Conservation (phyloP, 176 grass and related monocot genomes). For the Chrysopogon serrulatus region DNA sequence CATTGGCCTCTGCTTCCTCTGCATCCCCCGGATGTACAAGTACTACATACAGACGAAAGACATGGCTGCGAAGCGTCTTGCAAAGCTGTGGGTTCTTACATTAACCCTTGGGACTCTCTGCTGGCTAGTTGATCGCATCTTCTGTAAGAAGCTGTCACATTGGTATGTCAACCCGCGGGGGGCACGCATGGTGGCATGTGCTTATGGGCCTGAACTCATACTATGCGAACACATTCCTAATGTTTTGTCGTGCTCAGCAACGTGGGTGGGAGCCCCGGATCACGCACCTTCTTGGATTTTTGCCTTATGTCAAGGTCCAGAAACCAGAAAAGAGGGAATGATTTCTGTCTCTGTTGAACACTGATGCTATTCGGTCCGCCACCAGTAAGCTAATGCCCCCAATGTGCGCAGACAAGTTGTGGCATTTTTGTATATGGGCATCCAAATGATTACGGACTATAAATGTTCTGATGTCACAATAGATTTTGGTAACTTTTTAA, state of each 20-base stretch:
- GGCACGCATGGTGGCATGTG: constrained; percentile 88
- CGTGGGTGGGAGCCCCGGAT: constrained; percentile 62
- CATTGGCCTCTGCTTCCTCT: constrained; percentile 69
- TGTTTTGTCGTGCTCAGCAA: constrained; percentile 89
- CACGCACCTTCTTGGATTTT: constrained; percentile 47
- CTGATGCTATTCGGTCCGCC: constrained; percentile 15
- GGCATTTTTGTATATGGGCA: constrained; percentile 53
- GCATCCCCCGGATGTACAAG: constrained; percentile 92
- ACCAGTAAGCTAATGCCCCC: constrained; percentile 14
- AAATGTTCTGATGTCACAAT: constrained; percentile 44
- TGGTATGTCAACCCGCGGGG: constrained; percentile 88
- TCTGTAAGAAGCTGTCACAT: constrained; percentile 68
- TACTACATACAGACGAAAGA: constrained; percentile 93
- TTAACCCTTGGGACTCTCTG: constrained; percentile 52
- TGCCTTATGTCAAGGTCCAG: constrained; percentile 80
- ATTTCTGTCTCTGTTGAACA: constrained; percentile 2
- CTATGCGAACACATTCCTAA: constrained; percentile 84
- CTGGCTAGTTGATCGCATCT: constrained; percentile 70
- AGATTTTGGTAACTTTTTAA: constrained; percentile 57
- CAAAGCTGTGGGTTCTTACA: constrained; percentile 66
- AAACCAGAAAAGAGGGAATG: constrained; percentile 72
- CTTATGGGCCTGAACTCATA: constrained; percentile 88
- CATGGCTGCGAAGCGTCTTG: constrained; percentile 56
- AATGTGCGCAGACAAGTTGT: constrained; percentile 14
- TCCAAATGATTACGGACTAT: constrained; percentile 51